Evolutionary conservation across 1,284 basidiomycete genomes (phyloP).

Genomic region (Ustilago crameri): DNA sequence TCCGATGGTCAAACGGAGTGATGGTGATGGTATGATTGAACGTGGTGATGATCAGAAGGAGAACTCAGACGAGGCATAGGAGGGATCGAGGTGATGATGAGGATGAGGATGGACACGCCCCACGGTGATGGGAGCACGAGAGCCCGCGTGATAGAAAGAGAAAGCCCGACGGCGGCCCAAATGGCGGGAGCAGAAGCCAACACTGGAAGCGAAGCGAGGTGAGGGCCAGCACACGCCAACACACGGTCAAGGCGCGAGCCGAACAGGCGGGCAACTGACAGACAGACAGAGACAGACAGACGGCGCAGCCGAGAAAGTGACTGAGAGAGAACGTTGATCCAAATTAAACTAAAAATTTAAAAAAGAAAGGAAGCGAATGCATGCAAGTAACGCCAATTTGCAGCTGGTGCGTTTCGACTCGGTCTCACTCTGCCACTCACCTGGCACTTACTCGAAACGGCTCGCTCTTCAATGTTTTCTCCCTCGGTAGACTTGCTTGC

Average conservation of each 20-base stretch:
- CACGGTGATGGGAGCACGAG: not conserved
- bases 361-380: not conserved
- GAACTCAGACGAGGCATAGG: no score
- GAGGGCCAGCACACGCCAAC: not conserved
- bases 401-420: not conserved
- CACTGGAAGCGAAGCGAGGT: not conserved
- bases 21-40: not conserved
- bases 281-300: not conserved
- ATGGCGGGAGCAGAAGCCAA: no score
- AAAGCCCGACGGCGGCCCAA: no score
- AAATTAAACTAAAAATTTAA: not conserved
- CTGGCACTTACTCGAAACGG: no score
- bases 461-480: no score
- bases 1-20: not conserved
- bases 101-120: not conserved
- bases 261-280: not conserved
- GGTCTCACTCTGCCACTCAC: no score
- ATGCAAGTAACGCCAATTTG: conserved; percentile 11
- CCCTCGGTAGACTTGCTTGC: no score
- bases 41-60: not conserved
- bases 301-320: not conserved
- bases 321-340: not conserved
- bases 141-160: not conserved
- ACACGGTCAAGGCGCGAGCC: no score
- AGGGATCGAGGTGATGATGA: conserved; percentile 6